Conservation (phyloP, 768 basidiomycete genomes). For the Clavulina sp. region DNA sequence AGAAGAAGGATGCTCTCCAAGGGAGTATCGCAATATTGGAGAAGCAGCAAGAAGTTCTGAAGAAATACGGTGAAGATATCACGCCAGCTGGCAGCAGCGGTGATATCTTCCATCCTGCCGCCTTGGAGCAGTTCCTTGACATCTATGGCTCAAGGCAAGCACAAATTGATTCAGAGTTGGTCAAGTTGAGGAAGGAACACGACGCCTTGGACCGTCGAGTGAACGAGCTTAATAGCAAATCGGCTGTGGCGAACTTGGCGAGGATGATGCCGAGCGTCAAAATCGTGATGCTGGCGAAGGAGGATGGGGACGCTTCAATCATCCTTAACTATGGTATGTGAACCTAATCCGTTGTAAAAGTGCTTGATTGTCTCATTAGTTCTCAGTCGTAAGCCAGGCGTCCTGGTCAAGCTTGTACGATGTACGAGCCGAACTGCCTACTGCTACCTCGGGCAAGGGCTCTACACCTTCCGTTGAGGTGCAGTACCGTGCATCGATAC, state of each 20-base stretch:
- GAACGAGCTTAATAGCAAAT: neutral
- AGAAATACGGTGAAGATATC: neutral
- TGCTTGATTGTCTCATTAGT: too few species aligned
- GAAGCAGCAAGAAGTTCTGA: neutral
- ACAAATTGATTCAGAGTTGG: neutral
- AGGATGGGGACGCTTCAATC: slow-evolving; percentile 7
- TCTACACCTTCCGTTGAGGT: neutral
- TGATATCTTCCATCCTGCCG: too few species aligned
- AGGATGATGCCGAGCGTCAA: neutral
- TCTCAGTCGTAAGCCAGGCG: neutral
- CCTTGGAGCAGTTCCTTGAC: neutral
- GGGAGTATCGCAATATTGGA: neutral
- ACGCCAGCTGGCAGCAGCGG: neutral
- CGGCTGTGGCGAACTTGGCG: neutral
- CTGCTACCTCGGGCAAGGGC: neutral
- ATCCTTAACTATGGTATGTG: slow-evolving; percentile 6
- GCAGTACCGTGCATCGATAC: slow-evolving; percentile 12
- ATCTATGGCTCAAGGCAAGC: too few species aligned
- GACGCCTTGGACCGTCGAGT: neutral
- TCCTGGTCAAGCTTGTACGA: neutral
- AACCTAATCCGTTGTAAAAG: too few species aligned
- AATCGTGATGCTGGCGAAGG: slow-evolving; percentile 8
- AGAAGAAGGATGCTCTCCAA: neutral
- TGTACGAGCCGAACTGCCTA: neutral
- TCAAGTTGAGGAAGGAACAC: neutral